Evolutionary conservation across 2,329 filamentous ascomycete genomes (phyloP).

Genomic region (Talaromyces sp.): DNA sequence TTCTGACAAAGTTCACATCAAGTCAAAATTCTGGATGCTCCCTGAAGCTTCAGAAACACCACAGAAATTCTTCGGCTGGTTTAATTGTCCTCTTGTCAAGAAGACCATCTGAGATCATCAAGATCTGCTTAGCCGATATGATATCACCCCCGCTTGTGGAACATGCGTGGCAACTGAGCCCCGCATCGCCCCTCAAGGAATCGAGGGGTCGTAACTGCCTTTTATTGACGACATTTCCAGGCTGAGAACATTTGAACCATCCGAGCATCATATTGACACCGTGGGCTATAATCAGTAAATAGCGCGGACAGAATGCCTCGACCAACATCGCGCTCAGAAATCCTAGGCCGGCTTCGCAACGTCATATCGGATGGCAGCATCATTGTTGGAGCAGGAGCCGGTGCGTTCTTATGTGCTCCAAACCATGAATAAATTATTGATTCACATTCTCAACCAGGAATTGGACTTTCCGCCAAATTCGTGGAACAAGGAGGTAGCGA

Average conservation of each 20-base stretch:
- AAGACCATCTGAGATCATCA: not conserved
- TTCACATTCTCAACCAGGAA: conserved; percentile 39
- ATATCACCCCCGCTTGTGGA: not conserved
- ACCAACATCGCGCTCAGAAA: conserved; percentile 52
- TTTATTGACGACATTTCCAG: not conserved
- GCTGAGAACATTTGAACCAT: not conserved
- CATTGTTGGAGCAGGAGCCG: conserved; percentile 64
- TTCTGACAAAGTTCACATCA: not conserved
- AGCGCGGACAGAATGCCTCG: conserved; percentile 43
- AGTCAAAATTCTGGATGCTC: not conserved
- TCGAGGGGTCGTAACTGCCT: not conserved
- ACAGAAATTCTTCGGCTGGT: not conserved
- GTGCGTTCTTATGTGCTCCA: conserved; percentile 21
- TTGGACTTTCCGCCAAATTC: conserved; percentile 65
- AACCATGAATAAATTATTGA: not conserved
- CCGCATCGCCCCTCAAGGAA: not conserved
- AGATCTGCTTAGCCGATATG: not conserved
- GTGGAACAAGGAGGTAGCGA: conserved; percentile 64
- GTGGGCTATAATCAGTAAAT: not conserved
- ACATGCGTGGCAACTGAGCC: not conserved
- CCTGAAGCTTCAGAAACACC: not conserved
- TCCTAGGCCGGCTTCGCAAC: conserved; percentile 50
- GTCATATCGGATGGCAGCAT: conserved; percentile 52
- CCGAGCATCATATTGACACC: not conserved
- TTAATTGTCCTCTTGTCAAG: not conserved